phyloP scores from a whole-genome alignment of 1,139 yeast species.

The Groenewaldozyma sp. region DNA sequence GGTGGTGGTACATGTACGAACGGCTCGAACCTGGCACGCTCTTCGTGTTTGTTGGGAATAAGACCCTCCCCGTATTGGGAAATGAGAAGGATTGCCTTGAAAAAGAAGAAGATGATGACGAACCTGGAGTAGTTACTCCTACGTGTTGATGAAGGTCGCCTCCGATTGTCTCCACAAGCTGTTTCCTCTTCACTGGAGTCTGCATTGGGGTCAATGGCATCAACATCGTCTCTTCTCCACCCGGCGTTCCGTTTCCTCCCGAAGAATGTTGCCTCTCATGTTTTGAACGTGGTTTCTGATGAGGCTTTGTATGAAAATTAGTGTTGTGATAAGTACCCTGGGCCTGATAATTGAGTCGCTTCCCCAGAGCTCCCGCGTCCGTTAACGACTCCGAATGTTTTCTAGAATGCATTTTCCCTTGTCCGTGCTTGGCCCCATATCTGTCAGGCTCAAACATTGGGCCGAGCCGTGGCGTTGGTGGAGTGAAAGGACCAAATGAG shows the following conservation, averaged over 20 bases:
- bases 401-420: constrained; percentile 1
- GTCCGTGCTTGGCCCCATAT: constrained; percentile 6
- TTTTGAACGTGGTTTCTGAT: no score
- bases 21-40: constrained; percentile 13
- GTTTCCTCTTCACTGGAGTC: constrained; percentile 19
- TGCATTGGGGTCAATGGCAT: constrained; percentile 21
- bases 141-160: not conserved
- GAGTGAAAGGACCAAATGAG: constrained; percentile 21
- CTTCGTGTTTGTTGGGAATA: constrained; percentile 14
- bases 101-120: constrained; percentile 1
- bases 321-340: not conserved
- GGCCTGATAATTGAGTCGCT: not conserved
- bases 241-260: no score
- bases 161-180: constrained; percentile 13
- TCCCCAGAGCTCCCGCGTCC: not conserved
- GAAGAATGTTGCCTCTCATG: no score
- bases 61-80: constrained; percentile 10
- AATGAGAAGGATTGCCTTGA: constrained; percentile 4
- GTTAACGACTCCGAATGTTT: not conserved
- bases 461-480: constrained; percentile 30
- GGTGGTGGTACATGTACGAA: constrained; percentile 13
- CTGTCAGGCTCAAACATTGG: constrained; percentile 29
- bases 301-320: no score
- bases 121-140: not conserved
- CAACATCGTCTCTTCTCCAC: not conserved